Base-by-base conservation (phyloP, 805 yeast species). In the Cyberlindnera euphorbiiphila region DNA sequence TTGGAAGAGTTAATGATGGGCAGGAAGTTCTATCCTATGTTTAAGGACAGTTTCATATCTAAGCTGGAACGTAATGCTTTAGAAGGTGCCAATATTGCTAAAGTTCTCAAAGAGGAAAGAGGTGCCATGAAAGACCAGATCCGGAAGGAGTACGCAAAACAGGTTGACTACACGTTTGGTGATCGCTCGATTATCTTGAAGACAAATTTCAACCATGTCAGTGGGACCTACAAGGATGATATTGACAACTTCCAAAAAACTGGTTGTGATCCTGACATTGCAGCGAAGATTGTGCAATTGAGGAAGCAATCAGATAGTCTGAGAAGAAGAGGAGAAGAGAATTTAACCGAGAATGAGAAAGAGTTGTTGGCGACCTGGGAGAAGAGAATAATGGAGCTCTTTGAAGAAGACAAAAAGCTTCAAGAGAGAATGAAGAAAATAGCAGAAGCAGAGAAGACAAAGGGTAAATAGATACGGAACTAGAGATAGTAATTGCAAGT, bases 101-200 rank as follows among this genome's bases (percentile, higher is more conserved):
- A 8, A 2, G 4, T 36, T 11, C 12, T 34, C 5, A 15, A 21
- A 11, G 17, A 6, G 12, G 43, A 39, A 24, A 30, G 14, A 16
- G 23, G 20, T 4, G n/a, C 8, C 11, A 29, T 37, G 41, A 34
- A 34, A n/a, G 15, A 23, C 9, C 40, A 37, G 27, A 2, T 41
- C 14, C 13, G 19, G 12, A 31, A 13, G 15, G 46, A 45, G 34
- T 45, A 45, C 23, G 28, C 38, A 4, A 36, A 39, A 16, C 13
- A 27, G 5, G 49, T 39, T 12, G 49, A 45, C 34, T 45, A 41
- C 23, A 34, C 44, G 1, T 31, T 41, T 19, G 41, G 43, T 11
- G 43, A 41, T n/a, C 9, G 34, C 2, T 7, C 13, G 3, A 7
- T 31, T 4, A 7, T 21, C 5, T 30, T 45, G 6, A 10, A 13